Percentiles rank a stretch among this genome's conserved stretches.
phyloP scores from a whole-genome alignment of 2,329 filamentous ascomycete species.

The Penicillium sp. region DNA sequence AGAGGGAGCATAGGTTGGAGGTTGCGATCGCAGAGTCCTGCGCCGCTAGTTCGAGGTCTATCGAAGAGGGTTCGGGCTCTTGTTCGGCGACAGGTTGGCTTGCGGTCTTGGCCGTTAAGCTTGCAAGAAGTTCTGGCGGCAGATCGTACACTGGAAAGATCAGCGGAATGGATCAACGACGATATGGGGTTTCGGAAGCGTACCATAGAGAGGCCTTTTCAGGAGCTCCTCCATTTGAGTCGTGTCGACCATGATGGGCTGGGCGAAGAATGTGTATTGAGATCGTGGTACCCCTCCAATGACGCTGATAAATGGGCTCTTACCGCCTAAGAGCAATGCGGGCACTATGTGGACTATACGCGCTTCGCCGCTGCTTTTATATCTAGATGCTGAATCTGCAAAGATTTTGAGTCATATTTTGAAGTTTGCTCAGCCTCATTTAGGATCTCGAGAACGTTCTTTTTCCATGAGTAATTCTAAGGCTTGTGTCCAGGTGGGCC shows the following conservation, averaged over 20 bases:
- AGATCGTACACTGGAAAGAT: constrained; percentile 71
- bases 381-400: background rate
- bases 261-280: constrained; percentile 12
- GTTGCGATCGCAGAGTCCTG: constrained; percentile 46
- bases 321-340: constrained; percentile 18
- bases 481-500: background rate
- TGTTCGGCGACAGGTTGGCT: constrained; percentile 31
- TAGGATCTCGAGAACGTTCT: background rate
- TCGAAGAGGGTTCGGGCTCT: constrained; percentile 22
- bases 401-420: background rate
- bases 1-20: constrained; percentile 78
- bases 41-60: constrained; percentile 36
- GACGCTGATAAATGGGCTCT: constrained; percentile 18
- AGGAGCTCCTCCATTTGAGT: constrained; percentile 41
- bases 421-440: background rate
- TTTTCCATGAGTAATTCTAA: background rate
- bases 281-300: constrained; percentile 21
- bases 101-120: constrained; percentile 60
- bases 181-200: constrained; percentile 6
- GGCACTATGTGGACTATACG: constrained; percentile 1
- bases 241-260: constrained; percentile 24
- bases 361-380: constrained; percentile 5
- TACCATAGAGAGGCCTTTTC: constrained; percentile 53
- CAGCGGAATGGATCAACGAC: constrained; percentile 10
- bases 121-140: constrained; percentile 69